phyloP scores from a whole-genome alignment of 1,139 yeast genomes.

The Pichia sorboxylosa region DNA sequence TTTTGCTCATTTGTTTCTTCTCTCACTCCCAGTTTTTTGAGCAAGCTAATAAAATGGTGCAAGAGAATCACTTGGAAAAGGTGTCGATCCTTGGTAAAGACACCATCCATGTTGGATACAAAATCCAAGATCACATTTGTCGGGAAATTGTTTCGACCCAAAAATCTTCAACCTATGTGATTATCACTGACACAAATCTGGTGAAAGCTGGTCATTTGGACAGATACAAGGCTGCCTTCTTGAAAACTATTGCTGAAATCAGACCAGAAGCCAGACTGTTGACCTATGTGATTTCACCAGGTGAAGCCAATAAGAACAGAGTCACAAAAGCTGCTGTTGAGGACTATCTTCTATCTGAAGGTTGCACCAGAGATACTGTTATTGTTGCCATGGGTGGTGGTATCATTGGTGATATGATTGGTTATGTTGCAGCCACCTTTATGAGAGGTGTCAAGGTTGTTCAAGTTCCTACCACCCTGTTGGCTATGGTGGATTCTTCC shows the following conservation, averaged over 20 bases:
- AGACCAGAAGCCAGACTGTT: slow-evolving; percentile 48
- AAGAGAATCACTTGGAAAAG: slow-evolving; percentile 26
- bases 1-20: neutral
- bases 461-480: slow-evolving; percentile 86
- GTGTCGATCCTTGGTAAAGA: slow-evolving; percentile 73
- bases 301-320: slow-evolving; percentile 84
- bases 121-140: slow-evolving; percentile 67
- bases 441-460: slow-evolving; percentile 96
- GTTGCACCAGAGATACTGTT: slow-evolving; percentile 94
- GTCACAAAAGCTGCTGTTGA: slow-evolving; percentile 88
- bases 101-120: slow-evolving; percentile 83
- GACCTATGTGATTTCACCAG: slow-evolving; percentile 74
- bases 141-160: slow-evolving; percentile 49
- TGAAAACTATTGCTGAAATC: slow-evolving; percentile 23
- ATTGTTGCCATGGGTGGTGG: slow-evolving; percentile 97
- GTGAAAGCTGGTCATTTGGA: slow-evolving; percentile 53
- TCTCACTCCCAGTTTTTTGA: too few species aligned
- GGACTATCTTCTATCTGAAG: slow-evolving; percentile 72
- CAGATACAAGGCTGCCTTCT: slow-evolving; percentile 28
- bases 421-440: slow-evolving; percentile 95
- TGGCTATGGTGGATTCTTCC: slow-evolving; percentile 97
- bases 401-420: slow-evolving; percentile 98
- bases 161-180: slow-evolving; percentile 82
- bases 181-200: slow-evolving; percentile 79
- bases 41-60: slow-evolving; percentile 3